These are phyloP conservation scores for Euphrasia arctica DNA, from an alignment of 305 asterid species.

Conservation along the genomic window DNA sequence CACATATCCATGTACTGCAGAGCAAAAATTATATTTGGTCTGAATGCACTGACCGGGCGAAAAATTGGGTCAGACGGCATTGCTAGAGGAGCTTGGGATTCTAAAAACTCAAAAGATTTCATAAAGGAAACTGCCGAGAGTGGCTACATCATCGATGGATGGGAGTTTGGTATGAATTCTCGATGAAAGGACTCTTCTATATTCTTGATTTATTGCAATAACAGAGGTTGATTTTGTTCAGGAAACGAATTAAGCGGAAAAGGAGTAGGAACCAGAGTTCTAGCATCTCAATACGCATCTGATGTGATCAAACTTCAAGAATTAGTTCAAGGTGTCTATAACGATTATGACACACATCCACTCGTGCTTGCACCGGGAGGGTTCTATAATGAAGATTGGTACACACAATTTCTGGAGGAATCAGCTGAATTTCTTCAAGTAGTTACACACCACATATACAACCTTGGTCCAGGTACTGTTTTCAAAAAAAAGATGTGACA, in stretches of 20 bases:
- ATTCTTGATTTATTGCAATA: background rate
- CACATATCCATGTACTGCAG: conserved; percentile 28
- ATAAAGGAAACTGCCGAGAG: conserved; percentile 54
- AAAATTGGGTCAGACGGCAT: conserved; percentile 35
- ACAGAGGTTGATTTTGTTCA: conserved; percentile 24
- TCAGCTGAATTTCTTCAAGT: conserved; percentile 56
- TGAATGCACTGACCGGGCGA: conserved; percentile 62
- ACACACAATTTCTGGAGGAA: conserved; percentile 37
- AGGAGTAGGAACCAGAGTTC: conserved; percentile 67
- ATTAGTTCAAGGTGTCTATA: conserved; percentile 49
- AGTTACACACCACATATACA: conserved; percentile 82
- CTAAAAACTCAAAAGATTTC: conserved; percentile 64
- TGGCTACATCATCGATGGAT: conserved; percentile 55
- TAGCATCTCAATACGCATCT: conserved; percentile 59
- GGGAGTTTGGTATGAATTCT: conserved; percentile 80
- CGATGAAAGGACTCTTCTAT: background rate
- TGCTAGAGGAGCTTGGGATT: conserved; percentile 63
- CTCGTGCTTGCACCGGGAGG: conserved; percentile 86
- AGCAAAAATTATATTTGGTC: conserved; percentile 61
- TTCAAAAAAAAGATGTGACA: background rate
- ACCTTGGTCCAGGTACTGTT: conserved; percentile 79
- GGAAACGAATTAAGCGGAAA: conserved; percentile 86
- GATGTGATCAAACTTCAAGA: conserved; percentile 49
- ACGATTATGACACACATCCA: conserved; percentile 43
- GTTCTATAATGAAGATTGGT: conserved; percentile 65